Base-by-base conservation (phyloP, 257 asterid genomes). In the Solanum piurae region DNA sequence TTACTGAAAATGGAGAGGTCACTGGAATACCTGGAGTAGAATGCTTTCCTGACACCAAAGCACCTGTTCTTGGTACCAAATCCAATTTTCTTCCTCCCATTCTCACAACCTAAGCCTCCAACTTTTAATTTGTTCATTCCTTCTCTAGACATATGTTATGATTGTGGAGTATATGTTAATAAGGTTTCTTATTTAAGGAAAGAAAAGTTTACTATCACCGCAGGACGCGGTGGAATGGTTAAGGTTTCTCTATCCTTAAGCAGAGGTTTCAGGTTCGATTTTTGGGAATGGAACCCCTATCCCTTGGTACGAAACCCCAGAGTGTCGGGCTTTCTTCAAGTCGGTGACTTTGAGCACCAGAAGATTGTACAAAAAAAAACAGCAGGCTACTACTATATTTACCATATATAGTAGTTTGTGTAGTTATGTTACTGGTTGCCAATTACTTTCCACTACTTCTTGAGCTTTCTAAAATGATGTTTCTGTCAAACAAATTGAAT, bases 41-140 rank as follows among this genome's bases (percentile, higher is more conserved):
- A 16, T 60, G 7, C 52, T 87, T 87, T 36, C 89, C 89, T 37
- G 89, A 87, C 66, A 87, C 89, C 18, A 87, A 87, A 38, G 89
- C 86, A 16, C 86, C 86, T 55, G 79, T 87, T 27, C 38, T 87
- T 40, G 89, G 89, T 29, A 79, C 86, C 37, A 87, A 77, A 58
- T 87, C 86, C 21, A 37, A 87, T 40, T 76, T 49, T 69, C 86
- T 87, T n/a, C 89, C 86, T 9, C 89, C 89, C 62, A 87, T 87
- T 79, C 86, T 87, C 55, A 87, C 88, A 11, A 66, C 88, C 36
- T 86, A 73, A 86, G 1, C 83, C 31, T 74, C 52, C 52, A 21
- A 21, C 52, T 21, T 74, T 23, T 37, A 2, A 21, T 36, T 10
- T 21, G 52, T 36, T 36, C 27, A 74, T 36, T 36, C 52, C 1